These are phyloP conservation scores for Lecanicillium sp. DNA, from an alignment of 2,329 filamentous ascomycete genomes.

Conservation along the genomic window DNA sequence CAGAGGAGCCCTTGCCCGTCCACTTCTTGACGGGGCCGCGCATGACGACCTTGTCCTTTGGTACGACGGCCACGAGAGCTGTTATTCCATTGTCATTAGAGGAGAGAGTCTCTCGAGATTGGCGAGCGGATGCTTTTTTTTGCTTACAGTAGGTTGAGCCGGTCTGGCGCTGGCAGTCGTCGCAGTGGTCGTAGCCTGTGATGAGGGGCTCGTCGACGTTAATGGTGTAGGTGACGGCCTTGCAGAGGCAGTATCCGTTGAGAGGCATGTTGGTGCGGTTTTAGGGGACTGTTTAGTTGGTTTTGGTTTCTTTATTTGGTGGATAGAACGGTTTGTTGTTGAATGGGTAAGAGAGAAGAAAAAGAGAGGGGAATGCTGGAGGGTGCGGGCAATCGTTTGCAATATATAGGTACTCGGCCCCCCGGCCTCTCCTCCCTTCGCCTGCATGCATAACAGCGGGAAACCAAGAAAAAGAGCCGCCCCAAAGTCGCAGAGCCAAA, in stretches of 20 bases:
- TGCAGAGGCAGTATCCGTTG: constrained; percentile 64
- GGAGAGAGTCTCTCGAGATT: no score
- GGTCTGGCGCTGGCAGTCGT: constrained; percentile 64
- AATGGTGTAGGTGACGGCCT: constrained; percentile 60
- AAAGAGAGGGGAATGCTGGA: no score
- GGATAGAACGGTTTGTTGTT: not conserved
- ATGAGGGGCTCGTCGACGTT: constrained; percentile 43
- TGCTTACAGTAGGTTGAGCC: constrained; percentile 61
- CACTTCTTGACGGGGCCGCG: constrained; percentile 59
- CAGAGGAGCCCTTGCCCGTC: constrained; percentile 51
- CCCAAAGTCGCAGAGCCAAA: no score
- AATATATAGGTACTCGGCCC: no score
- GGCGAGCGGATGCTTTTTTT: no score
- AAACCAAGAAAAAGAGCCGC: no score
- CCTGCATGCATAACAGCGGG: no score
- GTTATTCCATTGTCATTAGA: constrained; percentile 2
- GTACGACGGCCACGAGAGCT: constrained; percentile 60
- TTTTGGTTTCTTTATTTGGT: constrained; percentile 1
- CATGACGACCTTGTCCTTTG: constrained; percentile 57
- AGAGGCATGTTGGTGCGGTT: constrained; percentile 58
- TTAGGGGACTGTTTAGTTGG: constrained; percentile 3
- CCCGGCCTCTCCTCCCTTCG: no score
- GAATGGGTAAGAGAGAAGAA: no score
- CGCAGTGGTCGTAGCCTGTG: constrained; percentile 64
- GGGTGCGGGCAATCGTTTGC: no score